Percentiles rank a stretch among this genome's conserved stretches.
These are phyloP conservation scores for Cladosporium sp. DNA, from an alignment of 2,329 filamentous ascomycete genomes.

Conservation along the genomic window DNA sequence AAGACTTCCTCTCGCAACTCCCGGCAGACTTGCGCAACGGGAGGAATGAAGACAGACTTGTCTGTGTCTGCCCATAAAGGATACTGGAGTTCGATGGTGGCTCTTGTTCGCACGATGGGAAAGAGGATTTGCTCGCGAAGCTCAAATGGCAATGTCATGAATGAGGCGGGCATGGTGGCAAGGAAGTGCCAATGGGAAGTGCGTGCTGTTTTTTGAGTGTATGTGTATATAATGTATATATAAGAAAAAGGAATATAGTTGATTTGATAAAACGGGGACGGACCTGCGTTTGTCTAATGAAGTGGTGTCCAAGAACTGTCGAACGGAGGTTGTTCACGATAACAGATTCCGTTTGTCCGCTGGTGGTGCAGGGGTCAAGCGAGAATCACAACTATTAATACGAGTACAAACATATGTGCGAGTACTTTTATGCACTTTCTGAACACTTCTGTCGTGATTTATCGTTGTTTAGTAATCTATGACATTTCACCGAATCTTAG, in stretches of 20 bases:
- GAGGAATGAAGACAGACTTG: constrained; percentile 22
- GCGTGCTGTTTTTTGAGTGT: background rate
- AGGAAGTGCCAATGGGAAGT: background rate
- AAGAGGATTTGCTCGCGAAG: constrained; percentile 25
- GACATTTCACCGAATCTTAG: background rate
- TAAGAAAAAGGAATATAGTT: background rate
- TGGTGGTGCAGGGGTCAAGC: background rate
- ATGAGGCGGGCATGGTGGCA: constrained; percentile 13
- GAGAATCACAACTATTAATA: background rate
- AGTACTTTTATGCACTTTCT: background rate
- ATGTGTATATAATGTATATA: constrained; percentile 2
- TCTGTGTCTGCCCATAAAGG: constrained; percentile 27
- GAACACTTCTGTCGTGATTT: background rate
- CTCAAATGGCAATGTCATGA: constrained; percentile 25
- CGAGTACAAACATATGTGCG: background rate
- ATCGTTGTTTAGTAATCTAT: background rate
- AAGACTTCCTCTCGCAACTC: constrained; percentile 24
- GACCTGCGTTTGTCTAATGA: background rate
- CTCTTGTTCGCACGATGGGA: constrained; percentile 21
- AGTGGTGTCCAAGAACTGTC: background rate
- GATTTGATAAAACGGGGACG: background rate
- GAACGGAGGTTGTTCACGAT: background rate
- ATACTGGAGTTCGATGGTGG: constrained; percentile 27
- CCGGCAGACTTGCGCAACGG: constrained; percentile 25
- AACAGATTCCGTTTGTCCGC: background rate